Evolutionary conservation across 345 rosid genomes (phyloP).

Genomic region (Reutealis trisperma): DNA sequence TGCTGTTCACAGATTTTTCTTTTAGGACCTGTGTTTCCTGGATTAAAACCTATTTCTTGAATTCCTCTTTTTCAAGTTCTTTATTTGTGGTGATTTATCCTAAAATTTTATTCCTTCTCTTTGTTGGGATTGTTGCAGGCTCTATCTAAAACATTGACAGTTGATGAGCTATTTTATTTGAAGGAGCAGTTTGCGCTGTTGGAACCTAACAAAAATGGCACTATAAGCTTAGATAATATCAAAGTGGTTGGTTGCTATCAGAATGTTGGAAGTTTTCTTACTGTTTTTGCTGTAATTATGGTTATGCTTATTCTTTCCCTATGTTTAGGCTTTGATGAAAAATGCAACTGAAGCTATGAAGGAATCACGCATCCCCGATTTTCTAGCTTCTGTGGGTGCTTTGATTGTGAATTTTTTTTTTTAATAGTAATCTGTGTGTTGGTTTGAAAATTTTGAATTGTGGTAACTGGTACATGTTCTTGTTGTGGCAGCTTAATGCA

Average conservation of each 20-base stretch:
- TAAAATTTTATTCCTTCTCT: not conserved
- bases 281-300: constrained; percentile 8
- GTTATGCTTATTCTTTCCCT: constrained; percentile 15
- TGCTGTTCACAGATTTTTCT: not conserved
- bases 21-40: not conserved
- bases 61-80: not conserved
- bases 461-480: not conserved
- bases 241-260: constrained; percentile 48
- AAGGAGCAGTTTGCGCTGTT: constrained; percentile 72
- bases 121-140: constrained; percentile 56
- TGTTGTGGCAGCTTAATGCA: constrained; percentile 60
- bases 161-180: constrained; percentile 70
- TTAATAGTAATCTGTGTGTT: not conserved
- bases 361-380: constrained; percentile 86
- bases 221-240: constrained; percentile 70
- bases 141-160: constrained; percentile 72
- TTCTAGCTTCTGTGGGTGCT: constrained; percentile 70
- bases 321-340: constrained; percentile 79
- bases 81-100: not conserved
- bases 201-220: constrained; percentile 69
- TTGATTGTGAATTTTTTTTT: not conserved
- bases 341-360: constrained; percentile 90
- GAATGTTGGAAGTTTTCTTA: not conserved
- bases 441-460: not conserved
- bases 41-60: not conserved